Base-by-base conservation (phyloP, 352 stramenopile species). In the Phytophthora cryptogea region DNA sequence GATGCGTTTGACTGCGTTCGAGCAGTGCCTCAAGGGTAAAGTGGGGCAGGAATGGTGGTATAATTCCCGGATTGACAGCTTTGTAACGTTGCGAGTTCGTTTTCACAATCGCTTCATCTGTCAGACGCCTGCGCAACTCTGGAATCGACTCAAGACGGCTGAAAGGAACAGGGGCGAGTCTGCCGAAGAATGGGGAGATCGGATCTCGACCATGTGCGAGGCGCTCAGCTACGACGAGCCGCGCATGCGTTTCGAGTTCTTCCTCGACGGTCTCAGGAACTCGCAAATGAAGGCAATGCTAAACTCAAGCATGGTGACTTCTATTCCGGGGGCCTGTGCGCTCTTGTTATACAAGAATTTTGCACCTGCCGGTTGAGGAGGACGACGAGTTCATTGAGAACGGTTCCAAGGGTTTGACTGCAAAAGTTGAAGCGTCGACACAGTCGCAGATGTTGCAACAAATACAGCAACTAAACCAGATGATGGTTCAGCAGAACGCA, bases 231-330 rank as follows among this genome's bases (percentile, higher is more conserved):
- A 52, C 8, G 17, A 39, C 2, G 42, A 60, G 11, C 41, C 52
- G 30, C 31, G 41, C 0, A 60, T 60, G 41, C 36, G 41, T 5
- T 60, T 46, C 33, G 17, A 60, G 42, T 52, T 46, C 23, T 60
- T 60, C 23, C 11, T 52, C 0, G 26, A 43, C 3, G 41, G 41
- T 0, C 8, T 60, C 14, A 0, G n/a, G 0, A 60, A 40, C 33
- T 45, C 39, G 31, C 20, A 39, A 9, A 16, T 60, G 17, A 5
- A 2, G 2, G 14, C 42, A 0, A 51, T 60, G 32, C 23, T 60
- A 11, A 45, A 47, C 14, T 39, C 41, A 2, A 52, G 4, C 20
- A 37, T 52, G 10, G 50, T 59, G 2, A 45, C 30, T 1, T 16
- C 30, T 0, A 31, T 51, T 39, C 52, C 31, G 0, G 20, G 45